Conservation (phyloP, 345 rosid genomes). For the Salix dunnii region DNA sequence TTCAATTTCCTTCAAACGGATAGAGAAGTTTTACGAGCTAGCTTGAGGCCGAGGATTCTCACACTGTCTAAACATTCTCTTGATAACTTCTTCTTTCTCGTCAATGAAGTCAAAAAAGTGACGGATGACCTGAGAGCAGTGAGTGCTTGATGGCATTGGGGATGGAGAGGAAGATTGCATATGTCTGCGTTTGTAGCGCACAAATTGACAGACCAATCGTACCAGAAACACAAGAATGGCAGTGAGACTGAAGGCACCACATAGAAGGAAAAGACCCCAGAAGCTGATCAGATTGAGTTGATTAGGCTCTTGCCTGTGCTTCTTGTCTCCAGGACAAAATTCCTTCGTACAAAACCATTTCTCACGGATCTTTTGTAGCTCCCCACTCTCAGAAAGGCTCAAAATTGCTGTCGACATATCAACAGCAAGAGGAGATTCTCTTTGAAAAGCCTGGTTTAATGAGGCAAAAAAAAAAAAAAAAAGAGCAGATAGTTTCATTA, state of each 20-base stretch:
- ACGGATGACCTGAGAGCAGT: slow-evolving; percentile 36
- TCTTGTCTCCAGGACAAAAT: slow-evolving; percentile 36
- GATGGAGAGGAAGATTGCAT: slow-evolving; percentile 22
- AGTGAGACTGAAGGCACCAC: slow-evolving; percentile 40
- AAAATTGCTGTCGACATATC: slow-evolving; percentile 86
- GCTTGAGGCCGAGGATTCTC: slow-evolving; percentile 34
- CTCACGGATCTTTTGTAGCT: slow-evolving; percentile 53
- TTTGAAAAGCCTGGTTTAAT: slow-evolving; percentile 61
- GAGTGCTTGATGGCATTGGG: slow-evolving; percentile 15
- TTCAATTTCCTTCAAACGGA: not conserved
- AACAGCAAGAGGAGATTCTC: slow-evolving; percentile 64
- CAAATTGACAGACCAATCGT: slow-evolving; percentile 49
- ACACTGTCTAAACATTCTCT: slow-evolving; percentile 46
- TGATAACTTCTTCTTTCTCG: slow-evolving; percentile 79
- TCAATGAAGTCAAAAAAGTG: slow-evolving; percentile 69
- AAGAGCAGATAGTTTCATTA: not conserved
- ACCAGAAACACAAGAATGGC: slow-evolving; percentile 50
- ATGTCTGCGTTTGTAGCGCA: slow-evolving; percentile 46
- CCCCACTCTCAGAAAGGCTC: slow-evolving; percentile 67
- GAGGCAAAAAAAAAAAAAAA: not conserved
- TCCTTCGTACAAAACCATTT: slow-evolving; percentile 62
- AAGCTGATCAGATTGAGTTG: slow-evolving; percentile 66
- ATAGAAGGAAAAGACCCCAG: slow-evolving; percentile 74
- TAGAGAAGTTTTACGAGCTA: slow-evolving; percentile 16
- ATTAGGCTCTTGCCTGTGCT: slow-evolving; percentile 33